Evolutionary conservation across 2,329 filamentous ascomycete genomes (phyloP).

Genomic region (Ambrosiella beaveri): DNA sequence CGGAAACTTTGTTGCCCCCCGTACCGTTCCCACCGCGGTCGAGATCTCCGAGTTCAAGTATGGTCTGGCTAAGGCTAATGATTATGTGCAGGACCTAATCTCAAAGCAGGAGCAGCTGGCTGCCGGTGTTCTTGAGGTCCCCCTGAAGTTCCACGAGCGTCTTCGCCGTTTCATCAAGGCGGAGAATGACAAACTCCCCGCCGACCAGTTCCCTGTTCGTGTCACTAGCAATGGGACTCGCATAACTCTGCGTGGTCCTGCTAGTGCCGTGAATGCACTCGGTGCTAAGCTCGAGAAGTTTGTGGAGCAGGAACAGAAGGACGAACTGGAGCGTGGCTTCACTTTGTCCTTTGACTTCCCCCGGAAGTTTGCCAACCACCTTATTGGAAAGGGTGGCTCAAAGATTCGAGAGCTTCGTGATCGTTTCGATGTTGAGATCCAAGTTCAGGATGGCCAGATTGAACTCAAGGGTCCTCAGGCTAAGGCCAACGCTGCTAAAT

Average conservation of each 20-base stretch:
- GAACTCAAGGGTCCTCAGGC: constrained; percentile 91
- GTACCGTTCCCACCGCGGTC: constrained; percentile 19
- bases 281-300: constrained; percentile 59
- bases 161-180: constrained; percentile 46
- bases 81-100: constrained; percentile 40
- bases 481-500: constrained; percentile 75
- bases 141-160: constrained; percentile 40
- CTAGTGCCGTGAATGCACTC: constrained; percentile 53
- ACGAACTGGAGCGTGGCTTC: constrained; percentile 86
- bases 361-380: constrained; percentile 81
- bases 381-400: constrained; percentile 51
- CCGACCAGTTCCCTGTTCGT: constrained; percentile 41
- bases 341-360: constrained; percentile 81
- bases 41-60: constrained; percentile 44
- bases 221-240: constrained; percentile 41
- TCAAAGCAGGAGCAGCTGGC: constrained; percentile 39
- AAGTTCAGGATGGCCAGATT: constrained; percentile 85
- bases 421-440: constrained; percentile 56
- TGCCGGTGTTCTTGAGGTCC: constrained; percentile 35
- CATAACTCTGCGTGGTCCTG: constrained; percentile 61
- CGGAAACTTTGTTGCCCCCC: constrained; percentile 36
- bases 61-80: constrained; percentile 36
- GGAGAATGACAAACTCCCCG: constrained; percentile 38
- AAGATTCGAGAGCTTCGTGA: constrained; percentile 49
- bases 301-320: constrained; percentile 71